These are phyloP conservation scores for Xerocomus minutiporus DNA, from an alignment of 1,284 basidiomycete genomes.

Conservation along the genomic window DNA sequence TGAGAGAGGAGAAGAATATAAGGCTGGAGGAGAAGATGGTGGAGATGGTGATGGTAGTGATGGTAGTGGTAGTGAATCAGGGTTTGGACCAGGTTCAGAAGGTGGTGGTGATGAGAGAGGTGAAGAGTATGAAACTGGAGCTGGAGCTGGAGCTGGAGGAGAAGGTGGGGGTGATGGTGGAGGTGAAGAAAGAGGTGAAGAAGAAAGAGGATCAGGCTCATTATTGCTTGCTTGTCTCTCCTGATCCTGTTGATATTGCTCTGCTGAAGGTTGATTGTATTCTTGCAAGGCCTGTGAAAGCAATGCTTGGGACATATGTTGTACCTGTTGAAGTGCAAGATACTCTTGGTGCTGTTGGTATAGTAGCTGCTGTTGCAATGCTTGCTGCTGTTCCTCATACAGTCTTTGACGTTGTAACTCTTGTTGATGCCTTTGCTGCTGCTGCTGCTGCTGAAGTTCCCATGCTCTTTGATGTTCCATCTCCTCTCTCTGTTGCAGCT, in stretches of 20 bases:
- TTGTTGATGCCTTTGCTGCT: not conserved
- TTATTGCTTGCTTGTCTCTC: not conserved
- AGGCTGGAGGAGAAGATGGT: too few species aligned
- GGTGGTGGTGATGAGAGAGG: too few species aligned
- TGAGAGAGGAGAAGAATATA: too few species aligned
- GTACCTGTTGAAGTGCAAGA: not conserved
- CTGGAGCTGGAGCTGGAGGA: not conserved
- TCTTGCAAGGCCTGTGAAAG: not conserved
- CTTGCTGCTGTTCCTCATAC: not conserved
- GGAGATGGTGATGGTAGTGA: not conserved
- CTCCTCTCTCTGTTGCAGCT: not conserved
- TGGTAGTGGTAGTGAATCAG: not conserved
- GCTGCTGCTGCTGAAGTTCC: not conserved
- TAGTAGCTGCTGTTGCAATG: not conserved
- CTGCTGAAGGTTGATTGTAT: not conserved
- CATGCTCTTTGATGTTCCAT: not conserved
- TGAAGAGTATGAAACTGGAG: too few species aligned
- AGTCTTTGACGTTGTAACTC: not conserved
- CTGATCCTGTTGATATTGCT: not conserved
- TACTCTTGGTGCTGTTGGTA: not conserved
- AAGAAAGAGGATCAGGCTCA: not conserved
- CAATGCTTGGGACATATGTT: not conserved
- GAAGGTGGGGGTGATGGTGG: not conserved
- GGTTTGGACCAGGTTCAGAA: not conserved
- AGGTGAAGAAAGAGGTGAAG: not conserved